These are phyloP conservation scores for Petunia axillaris DNA, from an alignment of 257 asterid genomes.

Conservation along the genomic window DNA sequence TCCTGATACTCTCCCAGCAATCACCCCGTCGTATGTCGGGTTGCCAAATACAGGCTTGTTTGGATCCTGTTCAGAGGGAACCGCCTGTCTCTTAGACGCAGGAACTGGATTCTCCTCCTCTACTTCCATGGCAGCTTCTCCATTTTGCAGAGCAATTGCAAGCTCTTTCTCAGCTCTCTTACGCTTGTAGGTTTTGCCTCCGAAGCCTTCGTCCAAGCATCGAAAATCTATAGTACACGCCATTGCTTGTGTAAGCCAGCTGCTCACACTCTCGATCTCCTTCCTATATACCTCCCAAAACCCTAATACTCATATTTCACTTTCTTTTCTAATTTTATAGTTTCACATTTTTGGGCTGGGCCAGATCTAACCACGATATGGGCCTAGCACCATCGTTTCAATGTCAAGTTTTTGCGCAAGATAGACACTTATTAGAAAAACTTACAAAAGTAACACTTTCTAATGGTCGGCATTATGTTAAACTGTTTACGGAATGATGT, in stretches of 20 bases:
- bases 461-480: no score
- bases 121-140: slow-evolving; percentile 40
- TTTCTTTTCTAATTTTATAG: background rate
- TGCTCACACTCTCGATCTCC: background rate
- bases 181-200: slow-evolving; percentile 92
- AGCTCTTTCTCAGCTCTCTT: slow-evolving; percentile 68
- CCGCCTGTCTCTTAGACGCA: slow-evolving; percentile 70
- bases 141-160: slow-evolving; percentile 8
- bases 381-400: background rate
- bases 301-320: background rate
- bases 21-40: slow-evolving; percentile 86
- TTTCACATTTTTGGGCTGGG: background rate
- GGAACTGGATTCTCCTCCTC: slow-evolving; percentile 29
- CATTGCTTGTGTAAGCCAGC: slow-evolving; percentile 36
- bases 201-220: slow-evolving; percentile 81
- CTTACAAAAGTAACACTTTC: no score
- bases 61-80: slow-evolving; percentile 57
- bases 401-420: no score
- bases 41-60: slow-evolving; percentile 63
- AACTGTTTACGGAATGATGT: no score
- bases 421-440: no score
- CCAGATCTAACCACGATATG: background rate
- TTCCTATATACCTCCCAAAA: background rate
- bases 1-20: slow-evolving; percentile 87
- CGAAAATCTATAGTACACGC: slow-evolving; percentile 94